Evolutionary conservation across 2,329 filamentous ascomycete genomes (phyloP), one percentile per base, ranked within the genome.

Genomic region (Cephalotrichum gorgonifer): DNA sequence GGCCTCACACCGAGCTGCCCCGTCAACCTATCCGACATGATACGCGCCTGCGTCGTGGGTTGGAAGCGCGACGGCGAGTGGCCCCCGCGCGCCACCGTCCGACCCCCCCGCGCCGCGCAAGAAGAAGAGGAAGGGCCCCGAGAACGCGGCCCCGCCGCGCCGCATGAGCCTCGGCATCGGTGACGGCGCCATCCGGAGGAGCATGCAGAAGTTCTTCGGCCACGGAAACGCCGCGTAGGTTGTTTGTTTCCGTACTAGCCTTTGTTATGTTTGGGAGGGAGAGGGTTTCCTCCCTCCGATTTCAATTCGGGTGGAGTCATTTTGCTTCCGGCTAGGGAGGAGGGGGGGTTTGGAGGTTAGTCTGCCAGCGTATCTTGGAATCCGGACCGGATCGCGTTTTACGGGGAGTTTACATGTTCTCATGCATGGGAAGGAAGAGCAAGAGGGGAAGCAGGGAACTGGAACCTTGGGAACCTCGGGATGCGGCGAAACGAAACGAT

Each of bases 11-110:
- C 91, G 0, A 84, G 85, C 2, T 87, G 94, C 15, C 91, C 91
- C 3, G 85, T 96, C 59, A 96, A 95, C 57, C 76, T 97, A 1
- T 70, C 76, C 27, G 88, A 95, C 57, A 83, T 96, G 69, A 80
- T 87, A 22, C 77, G 81, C 9, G 81, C 87, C 12, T 86, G 91
- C 55, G 89, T 97, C 1, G 76, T 85, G 26, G 91, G 91, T 41
- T 96, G 91, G 91, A 95, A 94, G 64, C 77, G 87, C 38, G 88
- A 93, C 58, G 90, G 89, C 15, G 88, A 95, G 64, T 97, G 91
- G 91, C 90, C 91, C 4, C 88, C 86, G 1, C 79, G 78, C 55
- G 63, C 73, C 0, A 68, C 69, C 17, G 39, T 59, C 74, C 43
- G 56, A 71, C 43, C 70, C 77, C 58, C 62, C 73, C 17, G 53